phyloP scores from a whole-genome alignment of 805 yeast genomes.

The Metschnikowia continentalis region DNA sequence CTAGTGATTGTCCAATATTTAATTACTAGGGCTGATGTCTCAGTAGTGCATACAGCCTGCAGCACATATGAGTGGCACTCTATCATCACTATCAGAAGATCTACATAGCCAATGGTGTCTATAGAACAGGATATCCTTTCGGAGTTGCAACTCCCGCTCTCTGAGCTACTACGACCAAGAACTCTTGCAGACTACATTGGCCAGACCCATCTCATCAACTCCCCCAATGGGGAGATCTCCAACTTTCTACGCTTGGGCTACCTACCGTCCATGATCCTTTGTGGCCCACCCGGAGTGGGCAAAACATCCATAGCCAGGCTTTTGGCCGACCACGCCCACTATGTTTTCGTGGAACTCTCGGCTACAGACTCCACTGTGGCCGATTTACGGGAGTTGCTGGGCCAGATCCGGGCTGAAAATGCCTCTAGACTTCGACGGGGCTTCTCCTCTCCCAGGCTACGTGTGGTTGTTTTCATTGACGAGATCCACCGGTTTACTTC shows the following conservation, averaged over 20 bases:
- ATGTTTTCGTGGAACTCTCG: conserved; percentile 72
- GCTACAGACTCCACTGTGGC: conserved; percentile 71
- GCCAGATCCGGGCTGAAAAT: conserved; percentile 43
- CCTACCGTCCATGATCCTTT: conserved; percentile 80
- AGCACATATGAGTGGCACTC: not conserved
- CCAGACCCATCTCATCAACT: conserved; percentile 67
- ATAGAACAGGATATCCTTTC: not conserved
- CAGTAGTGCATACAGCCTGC: not conserved
- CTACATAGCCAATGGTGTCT: not conserved
- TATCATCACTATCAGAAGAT: not conserved
- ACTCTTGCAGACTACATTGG: conserved; percentile 73
- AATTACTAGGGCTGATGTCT: not conserved
- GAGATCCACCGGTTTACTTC: conserved; percentile 88
- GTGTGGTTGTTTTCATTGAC: conserved; percentile 70
- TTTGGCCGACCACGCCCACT: conserved; percentile 50
- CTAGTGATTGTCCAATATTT: too few species aligned
- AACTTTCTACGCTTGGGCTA: conserved; percentile 61
- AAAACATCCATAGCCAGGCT: conserved; percentile 80
- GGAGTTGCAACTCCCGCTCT: conserved; percentile 44
- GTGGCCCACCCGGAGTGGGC: conserved; percentile 97
- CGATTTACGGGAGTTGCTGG: conserved; percentile 62
- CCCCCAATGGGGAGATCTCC: conserved; percentile 55
- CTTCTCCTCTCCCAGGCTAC: conserved; percentile 11
- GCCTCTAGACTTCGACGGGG: conserved; percentile 31
- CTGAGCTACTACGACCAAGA: conserved; percentile 81